Percentiles rank a stretch among this genome's conserved stretches.
These are phyloP conservation scores for Periconia sp. DNA, from an alignment of 2,329 filamentous ascomycete genomes.

Conservation along the genomic window DNA sequence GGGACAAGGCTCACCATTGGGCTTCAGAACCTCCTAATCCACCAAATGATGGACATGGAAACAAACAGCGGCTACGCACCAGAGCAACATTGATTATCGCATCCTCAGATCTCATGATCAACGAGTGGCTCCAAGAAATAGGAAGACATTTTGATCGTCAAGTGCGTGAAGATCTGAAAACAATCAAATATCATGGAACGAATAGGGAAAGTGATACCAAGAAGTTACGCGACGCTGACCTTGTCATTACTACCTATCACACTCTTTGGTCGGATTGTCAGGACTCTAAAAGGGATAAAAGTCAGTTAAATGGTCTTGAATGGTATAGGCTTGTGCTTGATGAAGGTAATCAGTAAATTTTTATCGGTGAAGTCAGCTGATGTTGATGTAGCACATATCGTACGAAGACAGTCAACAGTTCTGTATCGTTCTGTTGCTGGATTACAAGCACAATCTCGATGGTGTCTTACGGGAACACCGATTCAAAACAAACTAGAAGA, in stretches of 20 bases:
- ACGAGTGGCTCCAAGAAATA: constrained; percentile 38
- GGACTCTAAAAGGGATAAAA: constrained; percentile 8
- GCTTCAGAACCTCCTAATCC: constrained; percentile 14
- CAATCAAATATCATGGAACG: constrained; percentile 33
- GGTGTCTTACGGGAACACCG: constrained; percentile 49
- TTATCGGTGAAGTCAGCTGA: neutral
- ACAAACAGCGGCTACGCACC: constrained; percentile 11
- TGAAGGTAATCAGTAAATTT: constrained; percentile 22
- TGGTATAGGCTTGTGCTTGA: constrained; percentile 41
- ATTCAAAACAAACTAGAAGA: constrained; percentile 62
- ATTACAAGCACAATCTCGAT: constrained; percentile 54
- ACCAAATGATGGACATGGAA: neutral
- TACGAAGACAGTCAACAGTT: constrained; percentile 56
- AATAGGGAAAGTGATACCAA: constrained; percentile 15
- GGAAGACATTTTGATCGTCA: constrained; percentile 31
- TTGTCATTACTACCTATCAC: constrained; percentile 40
- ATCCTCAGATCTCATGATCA: constrained; percentile 40
- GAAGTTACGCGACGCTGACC: constrained; percentile 23
- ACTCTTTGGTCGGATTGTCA: constrained; percentile 31
- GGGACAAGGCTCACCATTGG: constrained; percentile 47
- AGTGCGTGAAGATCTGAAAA: constrained; percentile 12
- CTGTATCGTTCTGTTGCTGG: constrained; percentile 52
- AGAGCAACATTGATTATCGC: constrained; percentile 36
- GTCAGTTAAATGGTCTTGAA: constrained; percentile 21
- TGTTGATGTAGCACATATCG: constrained; percentile 52